Evolutionary conservation across 495 filamentous ascomycete genomes (phyloP).

Genomic region (Podospora australis): DNA sequence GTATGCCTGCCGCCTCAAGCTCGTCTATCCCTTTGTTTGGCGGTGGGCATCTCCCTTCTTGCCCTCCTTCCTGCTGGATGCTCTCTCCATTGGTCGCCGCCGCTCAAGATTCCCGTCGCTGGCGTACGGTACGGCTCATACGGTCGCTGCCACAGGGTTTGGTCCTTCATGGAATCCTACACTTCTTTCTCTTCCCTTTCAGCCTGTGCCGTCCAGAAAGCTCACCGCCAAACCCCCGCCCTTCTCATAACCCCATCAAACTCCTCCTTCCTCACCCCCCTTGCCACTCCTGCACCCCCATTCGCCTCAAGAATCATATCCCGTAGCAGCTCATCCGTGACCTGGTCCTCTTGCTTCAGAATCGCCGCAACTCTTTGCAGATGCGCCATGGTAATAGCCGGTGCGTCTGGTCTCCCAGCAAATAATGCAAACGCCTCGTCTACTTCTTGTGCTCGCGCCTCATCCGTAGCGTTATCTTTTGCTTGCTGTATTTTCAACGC

Average conservation of each 20-base stretch:
- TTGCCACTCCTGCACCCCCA: constrained; percentile 63
- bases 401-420: constrained; percentile 16
- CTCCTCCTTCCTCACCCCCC: constrained; percentile 68
- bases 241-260: constrained; percentile 81
- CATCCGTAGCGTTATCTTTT: constrained; percentile 46
- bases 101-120: no score
- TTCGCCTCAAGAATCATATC: constrained; percentile 96
- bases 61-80: not conserved
- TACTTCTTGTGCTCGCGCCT: constrained; percentile 58
- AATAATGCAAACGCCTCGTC: constrained; percentile 77
- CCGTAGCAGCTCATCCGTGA: constrained; percentile 69
- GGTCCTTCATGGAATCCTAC: no score
- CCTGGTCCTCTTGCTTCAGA: constrained; percentile 76
- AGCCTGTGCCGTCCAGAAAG: not conserved
- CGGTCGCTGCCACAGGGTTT: no score
- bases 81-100: no score
- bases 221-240: constrained; percentile 69
- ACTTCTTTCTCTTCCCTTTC: not conserved
- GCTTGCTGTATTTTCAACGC: constrained; percentile 73
- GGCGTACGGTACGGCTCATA: no score
- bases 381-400: constrained; percentile 65
- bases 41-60: not conserved
- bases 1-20: no score
- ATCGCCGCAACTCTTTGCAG: constrained; percentile 73
- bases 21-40: no score